Percentiles rank a stretch among this genome's conserved stretches.
These are phyloP conservation scores for Cyberlindnera xylosilytica DNA, from an alignment of 805 yeast species.

Conservation along the genomic window DNA sequence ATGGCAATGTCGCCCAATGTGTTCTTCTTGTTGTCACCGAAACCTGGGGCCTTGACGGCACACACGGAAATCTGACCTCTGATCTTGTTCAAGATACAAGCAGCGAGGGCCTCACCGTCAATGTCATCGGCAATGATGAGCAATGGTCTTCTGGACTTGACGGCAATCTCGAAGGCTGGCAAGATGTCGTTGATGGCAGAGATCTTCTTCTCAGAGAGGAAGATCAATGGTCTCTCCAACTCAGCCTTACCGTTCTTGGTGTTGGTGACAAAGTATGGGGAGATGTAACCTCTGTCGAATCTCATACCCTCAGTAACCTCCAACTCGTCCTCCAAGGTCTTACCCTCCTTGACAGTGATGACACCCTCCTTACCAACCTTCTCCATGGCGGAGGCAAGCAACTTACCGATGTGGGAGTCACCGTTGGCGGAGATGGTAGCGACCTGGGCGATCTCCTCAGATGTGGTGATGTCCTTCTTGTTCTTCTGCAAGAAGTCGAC, in stretches of 20 bases:
- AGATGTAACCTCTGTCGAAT: constrained; percentile 97
- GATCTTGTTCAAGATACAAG: constrained; percentile 95
- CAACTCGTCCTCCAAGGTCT: constrained; percentile 94
- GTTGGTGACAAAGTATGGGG: constrained; percentile 96
- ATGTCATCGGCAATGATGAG: constrained; percentile 94
- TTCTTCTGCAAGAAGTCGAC: constrained; percentile 81
- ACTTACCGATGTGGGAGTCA: constrained; percentile 87
- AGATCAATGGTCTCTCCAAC: constrained; percentile 88
- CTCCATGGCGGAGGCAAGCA: constrained; percentile 97
- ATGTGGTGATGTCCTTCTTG: constrained; percentile 94
- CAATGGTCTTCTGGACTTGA: constrained; percentile 92
- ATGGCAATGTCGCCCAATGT: constrained; percentile 92
- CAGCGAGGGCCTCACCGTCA: constrained; percentile 98
- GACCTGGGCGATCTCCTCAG: constrained; percentile 96
- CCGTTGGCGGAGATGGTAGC: constrained; percentile 99
- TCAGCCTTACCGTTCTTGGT: constrained; percentile 86
- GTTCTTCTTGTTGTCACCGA: constrained; percentile 98
- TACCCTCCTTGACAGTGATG: constrained; percentile 96
- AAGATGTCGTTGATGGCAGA: constrained; percentile 84
- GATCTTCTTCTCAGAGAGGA: constrained; percentile 86
- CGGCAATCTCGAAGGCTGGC: constrained; percentile 92
- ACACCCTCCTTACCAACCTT: constrained; percentile 99
- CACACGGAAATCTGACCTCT: constrained; percentile 98
- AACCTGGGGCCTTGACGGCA: constrained; percentile 98
- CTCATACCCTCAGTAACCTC: constrained; percentile 99